Evolutionary conservation across 306 rosid species (phyloP).

Genomic region (Elaeagnus macrophylla): DNA sequence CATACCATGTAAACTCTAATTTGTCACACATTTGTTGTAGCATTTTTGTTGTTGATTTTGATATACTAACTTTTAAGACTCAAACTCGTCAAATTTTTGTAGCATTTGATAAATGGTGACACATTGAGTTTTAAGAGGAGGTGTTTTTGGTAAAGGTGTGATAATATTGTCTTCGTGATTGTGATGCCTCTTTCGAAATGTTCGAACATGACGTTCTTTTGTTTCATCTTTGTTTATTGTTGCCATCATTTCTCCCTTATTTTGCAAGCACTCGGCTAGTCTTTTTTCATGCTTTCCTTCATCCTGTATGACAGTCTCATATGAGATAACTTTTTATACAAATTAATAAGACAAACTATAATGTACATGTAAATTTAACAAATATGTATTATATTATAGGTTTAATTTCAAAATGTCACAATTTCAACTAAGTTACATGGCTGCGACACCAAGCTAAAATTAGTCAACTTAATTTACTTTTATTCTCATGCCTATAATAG

Average conservation of each 20-base stretch:
- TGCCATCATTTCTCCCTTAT: conserved; percentile 42
- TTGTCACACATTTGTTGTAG: too few species aligned
- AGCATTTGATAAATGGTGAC: conserved; percentile 74
- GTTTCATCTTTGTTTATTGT: conserved; percentile 19
- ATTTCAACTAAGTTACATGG: too few species aligned
- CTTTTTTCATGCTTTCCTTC: conserved; percentile 52
- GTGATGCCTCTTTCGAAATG: conserved; percentile 84
- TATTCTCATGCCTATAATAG: too few species aligned
- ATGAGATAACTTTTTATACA: too few species aligned
- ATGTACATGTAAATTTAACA: too few species aligned
- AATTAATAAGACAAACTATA: too few species aligned
- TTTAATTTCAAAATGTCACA: too few species aligned
- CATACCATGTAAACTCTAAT: too few species aligned
- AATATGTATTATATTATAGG: too few species aligned
- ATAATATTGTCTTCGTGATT: conserved; percentile 44
- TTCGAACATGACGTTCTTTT: conserved; percentile 35
- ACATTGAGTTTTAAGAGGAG: conserved; percentile 41
- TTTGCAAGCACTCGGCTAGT: conserved; percentile 48
- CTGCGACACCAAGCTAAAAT: too few species aligned
- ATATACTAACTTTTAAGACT: conserved; percentile 26
- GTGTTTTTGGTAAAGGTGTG: conserved; percentile 52
- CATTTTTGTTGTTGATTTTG: background rate
- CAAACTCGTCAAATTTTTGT: conserved; percentile 66
- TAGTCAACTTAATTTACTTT: too few species aligned
- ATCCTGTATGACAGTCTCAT: conserved; percentile 37